Conservation (phyloP, 495 filamentous ascomycete species). For the Podospora bellae-mahoneyi region DNA sequence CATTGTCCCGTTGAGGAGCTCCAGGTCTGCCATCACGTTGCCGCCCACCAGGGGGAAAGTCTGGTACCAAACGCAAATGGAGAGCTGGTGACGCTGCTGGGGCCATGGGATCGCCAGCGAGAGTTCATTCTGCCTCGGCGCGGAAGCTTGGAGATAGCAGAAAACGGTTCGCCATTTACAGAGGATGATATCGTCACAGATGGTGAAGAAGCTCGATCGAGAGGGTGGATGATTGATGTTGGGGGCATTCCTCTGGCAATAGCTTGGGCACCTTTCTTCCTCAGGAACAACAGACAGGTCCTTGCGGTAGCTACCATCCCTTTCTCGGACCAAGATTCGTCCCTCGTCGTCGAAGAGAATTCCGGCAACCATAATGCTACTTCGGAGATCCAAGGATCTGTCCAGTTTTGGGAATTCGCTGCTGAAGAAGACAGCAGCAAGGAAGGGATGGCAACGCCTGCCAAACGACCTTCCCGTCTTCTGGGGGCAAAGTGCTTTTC, state of each 20-base stretch:
- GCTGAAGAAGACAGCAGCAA: constrained; percentile 17
- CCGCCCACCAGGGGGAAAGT: background rate
- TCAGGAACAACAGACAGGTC: constrained; percentile 34
- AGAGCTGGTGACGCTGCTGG: constrained; percentile 35
- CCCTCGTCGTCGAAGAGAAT: constrained; percentile 22
- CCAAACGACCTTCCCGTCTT: constrained; percentile 27
- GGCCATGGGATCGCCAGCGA: constrained; percentile 38
- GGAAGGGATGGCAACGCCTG: constrained; percentile 21
- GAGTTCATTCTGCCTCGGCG: constrained; percentile 35
- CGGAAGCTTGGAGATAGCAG: constrained; percentile 27
- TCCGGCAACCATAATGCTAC: constrained; percentile 24
- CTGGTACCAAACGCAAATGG: constrained; percentile 32
- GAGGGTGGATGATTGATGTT: constrained; percentile 45
- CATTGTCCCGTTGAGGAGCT: background rate
- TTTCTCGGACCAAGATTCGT: constrained; percentile 39
- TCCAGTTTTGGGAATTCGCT: constrained; percentile 46
- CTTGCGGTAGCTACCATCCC: constrained; percentile 47
- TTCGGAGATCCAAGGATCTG: constrained; percentile 24
- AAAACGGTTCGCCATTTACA: constrained; percentile 14
- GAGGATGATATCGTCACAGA: background rate
- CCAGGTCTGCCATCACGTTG: background rate
- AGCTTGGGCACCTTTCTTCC: constrained; percentile 43
- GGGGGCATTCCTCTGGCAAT: constrained; percentile 45
- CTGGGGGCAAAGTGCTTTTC: constrained; percentile 34
- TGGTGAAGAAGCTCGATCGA: constrained; percentile 21